Conservation (phyloP, 2,329 filamentous ascomycete species). For the Fusarium pilosicola region DNA sequence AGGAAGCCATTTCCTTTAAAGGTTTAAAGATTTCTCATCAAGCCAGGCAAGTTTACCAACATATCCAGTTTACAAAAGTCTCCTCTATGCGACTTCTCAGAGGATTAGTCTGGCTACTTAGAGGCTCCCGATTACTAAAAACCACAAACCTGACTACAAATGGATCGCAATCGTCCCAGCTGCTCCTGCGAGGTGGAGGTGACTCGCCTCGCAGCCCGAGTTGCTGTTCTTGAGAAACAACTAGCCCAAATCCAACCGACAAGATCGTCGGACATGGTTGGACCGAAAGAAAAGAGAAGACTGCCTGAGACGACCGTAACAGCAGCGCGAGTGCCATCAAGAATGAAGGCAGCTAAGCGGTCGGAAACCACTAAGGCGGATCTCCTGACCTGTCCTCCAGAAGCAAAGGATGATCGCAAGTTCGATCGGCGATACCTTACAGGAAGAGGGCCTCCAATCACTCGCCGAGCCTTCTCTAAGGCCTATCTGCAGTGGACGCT, state of each 20-base stretch:
- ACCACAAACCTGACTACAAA: fast-evolving
- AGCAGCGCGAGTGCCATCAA: no score
- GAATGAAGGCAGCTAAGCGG: not conserved
- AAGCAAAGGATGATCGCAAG: not conserved
- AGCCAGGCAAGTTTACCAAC: no score
- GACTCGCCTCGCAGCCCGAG: not conserved
- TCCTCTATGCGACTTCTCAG: not conserved
- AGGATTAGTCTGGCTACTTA: not conserved
- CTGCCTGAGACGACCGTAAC: no score
- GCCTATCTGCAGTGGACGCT: not conserved
- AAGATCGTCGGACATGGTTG: fast-evolving
- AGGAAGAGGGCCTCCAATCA: not conserved
- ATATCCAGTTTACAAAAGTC: fast-evolving
- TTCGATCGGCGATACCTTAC: not conserved
- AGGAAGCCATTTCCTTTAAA: fast-evolving
- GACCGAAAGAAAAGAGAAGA: no score
- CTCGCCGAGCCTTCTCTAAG: not conserved
- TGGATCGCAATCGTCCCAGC: not conserved
- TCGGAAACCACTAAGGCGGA: not conserved
- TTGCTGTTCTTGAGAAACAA: not conserved
- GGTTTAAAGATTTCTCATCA: fast-evolving
- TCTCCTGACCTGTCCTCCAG: not conserved
- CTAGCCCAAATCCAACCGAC: fast-evolving
- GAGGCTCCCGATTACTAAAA: not conserved
- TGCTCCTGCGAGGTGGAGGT: not conserved